Evolutionary conservation across 495 filamentous ascomycete genomes (phyloP).

Genomic region (Trichoderma orchidacearum): DNA sequence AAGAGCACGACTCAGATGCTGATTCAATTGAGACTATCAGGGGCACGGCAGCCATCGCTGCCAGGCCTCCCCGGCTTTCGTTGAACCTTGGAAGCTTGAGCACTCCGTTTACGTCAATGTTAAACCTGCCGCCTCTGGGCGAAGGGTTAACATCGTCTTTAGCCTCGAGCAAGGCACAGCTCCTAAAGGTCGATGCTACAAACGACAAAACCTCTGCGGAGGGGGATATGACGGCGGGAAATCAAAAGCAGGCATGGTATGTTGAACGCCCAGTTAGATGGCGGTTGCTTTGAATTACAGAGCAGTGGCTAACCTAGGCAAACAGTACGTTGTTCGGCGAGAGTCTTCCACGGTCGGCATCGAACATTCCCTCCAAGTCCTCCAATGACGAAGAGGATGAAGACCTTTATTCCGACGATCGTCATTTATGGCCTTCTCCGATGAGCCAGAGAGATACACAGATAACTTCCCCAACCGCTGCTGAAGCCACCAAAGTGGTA

Average conservation of each 20-base stretch:
- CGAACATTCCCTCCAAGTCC: not conserved
- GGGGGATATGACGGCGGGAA: not conserved
- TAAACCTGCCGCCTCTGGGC: not conserved
- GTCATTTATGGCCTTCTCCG: not conserved
- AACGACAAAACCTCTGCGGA: not conserved
- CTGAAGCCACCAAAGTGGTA: not conserved
- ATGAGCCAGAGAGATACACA: not conserved
- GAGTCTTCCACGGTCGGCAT: not conserved
- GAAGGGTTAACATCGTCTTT: not conserved
- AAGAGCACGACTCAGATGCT: not conserved
- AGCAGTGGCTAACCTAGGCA: not conserved
- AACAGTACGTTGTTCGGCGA: not conserved
- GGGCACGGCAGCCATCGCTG: not conserved
- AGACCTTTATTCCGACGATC: not conserved
- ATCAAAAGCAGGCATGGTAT: not conserved
- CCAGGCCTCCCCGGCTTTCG: not conserved
- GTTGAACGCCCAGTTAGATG: no score
- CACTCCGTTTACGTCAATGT: not conserved
- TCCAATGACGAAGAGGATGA: not conserved
- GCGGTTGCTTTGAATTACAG: not conserved
- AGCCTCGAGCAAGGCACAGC: not conserved
- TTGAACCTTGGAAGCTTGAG: not conserved
- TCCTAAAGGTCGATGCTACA: not conserved
- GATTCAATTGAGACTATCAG: not conserved
- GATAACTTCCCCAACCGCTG: not conserved